These are phyloP conservation scores for Isatis lusitanica DNA, from an alignment of 441 rosid species.

Conservation along the genomic window DNA sequence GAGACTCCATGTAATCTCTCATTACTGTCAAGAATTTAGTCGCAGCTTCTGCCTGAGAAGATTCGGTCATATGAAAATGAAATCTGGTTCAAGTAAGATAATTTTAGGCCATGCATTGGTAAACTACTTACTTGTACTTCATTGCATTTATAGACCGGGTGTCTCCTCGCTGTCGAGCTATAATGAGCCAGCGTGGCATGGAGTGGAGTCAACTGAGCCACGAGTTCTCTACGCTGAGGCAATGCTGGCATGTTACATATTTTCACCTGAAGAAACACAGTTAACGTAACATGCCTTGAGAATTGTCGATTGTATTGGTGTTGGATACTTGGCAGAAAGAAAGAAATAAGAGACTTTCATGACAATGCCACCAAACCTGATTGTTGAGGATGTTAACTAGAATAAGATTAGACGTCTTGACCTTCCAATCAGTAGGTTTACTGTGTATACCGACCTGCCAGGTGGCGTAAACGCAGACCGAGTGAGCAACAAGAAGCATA, in stretches of 20 bases:
- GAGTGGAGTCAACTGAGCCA: slow-evolving; percentile 70
- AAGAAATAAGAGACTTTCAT: slow-evolving; percentile 8
- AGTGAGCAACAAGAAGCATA: slow-evolving; percentile 15
- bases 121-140: slow-evolving; percentile 71
- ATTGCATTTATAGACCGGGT: slow-evolving; percentile 79
- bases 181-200: slow-evolving; percentile 66
- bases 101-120: slow-evolving; percentile 14
- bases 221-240: slow-evolving; percentile 74
- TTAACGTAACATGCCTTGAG: slow-evolving; percentile 13
- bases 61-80: not conserved
- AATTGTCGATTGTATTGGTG: not conserved
- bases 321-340: slow-evolving; percentile 1
- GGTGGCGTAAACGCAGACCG: slow-evolving; percentile 2
- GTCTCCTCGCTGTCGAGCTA: slow-evolving; percentile 58
- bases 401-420: slow-evolving; percentile 75
- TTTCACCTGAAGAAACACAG: slow-evolving; percentile 38
- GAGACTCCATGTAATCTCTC: slow-evolving; percentile 80
- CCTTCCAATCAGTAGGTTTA: slow-evolving; percentile 73
- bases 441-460: slow-evolving; percentile 79
- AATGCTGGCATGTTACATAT: slow-evolving; percentile 64
- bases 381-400: slow-evolving; percentile 67
- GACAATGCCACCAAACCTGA: slow-evolving; percentile 56
- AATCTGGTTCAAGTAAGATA: not conserved
- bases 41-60: slow-evolving; percentile 75
- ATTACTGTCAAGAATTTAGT: slow-evolving; percentile 60